Percentiles rank a stretch among this genome's conserved stretches.
Evolutionary conservation across 352 stramenopile genomes (phyloP).

Genomic region (Globisporangium spiculum): DNA sequence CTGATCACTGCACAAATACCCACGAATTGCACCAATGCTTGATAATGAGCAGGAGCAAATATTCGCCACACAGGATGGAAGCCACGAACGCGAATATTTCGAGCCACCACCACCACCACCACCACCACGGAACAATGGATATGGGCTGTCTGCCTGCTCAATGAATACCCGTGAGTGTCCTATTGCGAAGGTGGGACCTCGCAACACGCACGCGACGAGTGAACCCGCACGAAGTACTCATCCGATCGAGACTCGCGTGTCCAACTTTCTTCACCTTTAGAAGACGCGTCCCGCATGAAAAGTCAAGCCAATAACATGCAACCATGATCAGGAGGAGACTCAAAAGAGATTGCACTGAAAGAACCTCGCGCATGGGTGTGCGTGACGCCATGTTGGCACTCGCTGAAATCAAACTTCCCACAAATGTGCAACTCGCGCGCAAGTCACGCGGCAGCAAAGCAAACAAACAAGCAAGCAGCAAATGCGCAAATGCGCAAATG

Average conservation of each 20-base stretch:
- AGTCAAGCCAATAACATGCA: neutral
- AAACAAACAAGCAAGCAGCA: neutral
- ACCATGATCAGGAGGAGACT: neutral
- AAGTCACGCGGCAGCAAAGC: neutral
- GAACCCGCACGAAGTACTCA: neutral
- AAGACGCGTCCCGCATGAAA: neutral
- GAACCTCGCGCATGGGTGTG: neutral
- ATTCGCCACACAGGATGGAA: neutral
- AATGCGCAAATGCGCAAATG: neutral
- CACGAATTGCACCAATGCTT: neutral
- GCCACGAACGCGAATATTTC: neutral
- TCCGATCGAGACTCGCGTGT: neutral
- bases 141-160: neutral
- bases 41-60: neutral
- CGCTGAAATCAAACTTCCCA: neutral
- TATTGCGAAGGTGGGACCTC: neutral
- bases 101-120: neutral
- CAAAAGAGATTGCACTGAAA: neutral
- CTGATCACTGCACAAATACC: neutral
- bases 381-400: neutral
- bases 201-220: neutral
- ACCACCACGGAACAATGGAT: neutral
- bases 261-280: neutral
- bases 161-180: neutral
- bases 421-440: neutral